Conservation (phyloP, 2,329 filamentous ascomycete species). For the Pseudogymnoascus sp. region DNA sequence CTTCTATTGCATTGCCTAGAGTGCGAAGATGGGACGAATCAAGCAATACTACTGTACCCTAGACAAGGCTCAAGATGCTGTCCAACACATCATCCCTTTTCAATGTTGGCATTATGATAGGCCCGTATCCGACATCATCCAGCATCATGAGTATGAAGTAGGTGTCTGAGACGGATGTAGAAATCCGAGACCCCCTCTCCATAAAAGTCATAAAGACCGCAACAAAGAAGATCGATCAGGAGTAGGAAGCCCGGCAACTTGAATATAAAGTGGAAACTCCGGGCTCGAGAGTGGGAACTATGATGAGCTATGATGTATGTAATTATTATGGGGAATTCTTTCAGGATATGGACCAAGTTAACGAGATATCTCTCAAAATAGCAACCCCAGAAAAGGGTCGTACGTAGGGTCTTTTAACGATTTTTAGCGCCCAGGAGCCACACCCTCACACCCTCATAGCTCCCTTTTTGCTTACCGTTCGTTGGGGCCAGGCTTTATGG, state of each 20-base stretch:
- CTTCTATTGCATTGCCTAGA: neutral
- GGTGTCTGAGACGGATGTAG: neutral
- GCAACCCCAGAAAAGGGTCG: neutral
- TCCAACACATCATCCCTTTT: neutral
- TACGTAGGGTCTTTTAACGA: neutral
- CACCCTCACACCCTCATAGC: neutral
- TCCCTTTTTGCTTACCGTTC: neutral
- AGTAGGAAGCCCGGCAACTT: neutral
- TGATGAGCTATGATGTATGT: neutral
- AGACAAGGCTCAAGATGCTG: neutral
- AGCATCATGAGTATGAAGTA: neutral
- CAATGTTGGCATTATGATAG: neutral
- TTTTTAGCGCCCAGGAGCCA: conserved; percentile 2
- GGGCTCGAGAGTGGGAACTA: neutral
- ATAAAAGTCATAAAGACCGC: neutral
- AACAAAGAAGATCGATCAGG: neutral
- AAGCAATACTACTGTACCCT: neutral
- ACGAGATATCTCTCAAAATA: neutral
- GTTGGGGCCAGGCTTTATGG: neutral
- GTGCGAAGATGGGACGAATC: neutral
- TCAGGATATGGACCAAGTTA: neutral
- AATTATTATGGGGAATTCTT: neutral
- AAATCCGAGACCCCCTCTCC: neutral
- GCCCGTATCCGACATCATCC: neutral
- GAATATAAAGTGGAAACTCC: neutral